Evolutionary conservation across 2,329 filamentous ascomycete genomes (phyloP).

Genomic region (Alternaria incomplexa): DNA sequence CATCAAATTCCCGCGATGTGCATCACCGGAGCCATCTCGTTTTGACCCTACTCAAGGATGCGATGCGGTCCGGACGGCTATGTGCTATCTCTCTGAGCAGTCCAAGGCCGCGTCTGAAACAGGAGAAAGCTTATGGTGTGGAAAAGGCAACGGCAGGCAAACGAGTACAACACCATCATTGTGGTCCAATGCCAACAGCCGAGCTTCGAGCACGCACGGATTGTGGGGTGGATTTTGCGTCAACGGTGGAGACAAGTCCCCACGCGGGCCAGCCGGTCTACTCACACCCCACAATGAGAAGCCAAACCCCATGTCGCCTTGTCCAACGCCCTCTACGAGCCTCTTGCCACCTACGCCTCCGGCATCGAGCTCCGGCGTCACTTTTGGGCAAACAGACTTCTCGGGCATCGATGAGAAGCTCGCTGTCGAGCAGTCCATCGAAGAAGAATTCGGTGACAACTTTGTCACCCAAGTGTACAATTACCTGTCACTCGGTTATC

Average conservation of each 20-base stretch:
- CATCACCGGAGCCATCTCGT: slow-evolving; percentile 82
- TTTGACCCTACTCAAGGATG: slow-evolving; percentile 76
- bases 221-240: slow-evolving; percentile 79
- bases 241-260: slow-evolving; percentile 47
- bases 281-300: slow-evolving; percentile 55
- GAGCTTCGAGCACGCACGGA: slow-evolving; percentile 64
- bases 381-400: slow-evolving; percentile 40
- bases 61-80: slow-evolving; percentile 56
- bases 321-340: slow-evolving; percentile 42
- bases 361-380: slow-evolving; percentile 30
- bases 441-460: slow-evolving; percentile 75
- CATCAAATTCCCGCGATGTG: slow-evolving; percentile 79
- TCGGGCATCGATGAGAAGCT: slow-evolving; percentile 52
- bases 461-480: slow-evolving; percentile 98
- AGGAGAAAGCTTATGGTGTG: slow-evolving; percentile 68
- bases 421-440: slow-evolving; percentile 55
- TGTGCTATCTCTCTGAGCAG: slow-evolving; percentile 59
- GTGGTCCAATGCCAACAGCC: slow-evolving; percentile 44
- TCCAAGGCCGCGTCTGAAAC: slow-evolving; percentile 49
- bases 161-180: slow-evolving; percentile 42
- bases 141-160: slow-evolving; percentile 36
- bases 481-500: slow-evolving; percentile 91
- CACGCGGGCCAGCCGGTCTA: slow-evolving; percentile 55
- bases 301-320: slow-evolving; percentile 51
- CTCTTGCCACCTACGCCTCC: slow-evolving; percentile 47